phyloP scores from a whole-genome alignment of 1,284 basidiomycete genomes.

The Ceratobasidium sp. region DNA sequence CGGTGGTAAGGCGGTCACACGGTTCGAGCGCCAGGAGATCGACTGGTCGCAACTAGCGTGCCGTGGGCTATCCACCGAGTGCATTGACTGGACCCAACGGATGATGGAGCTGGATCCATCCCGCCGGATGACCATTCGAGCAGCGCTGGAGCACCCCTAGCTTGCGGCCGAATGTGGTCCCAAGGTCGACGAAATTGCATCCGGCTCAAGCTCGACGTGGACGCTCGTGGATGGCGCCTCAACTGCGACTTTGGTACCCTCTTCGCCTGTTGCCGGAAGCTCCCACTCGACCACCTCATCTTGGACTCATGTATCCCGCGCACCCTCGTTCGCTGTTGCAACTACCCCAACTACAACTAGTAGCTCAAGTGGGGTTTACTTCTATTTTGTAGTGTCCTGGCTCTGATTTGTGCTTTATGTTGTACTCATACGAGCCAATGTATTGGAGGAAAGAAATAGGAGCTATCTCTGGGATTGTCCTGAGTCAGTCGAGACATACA shows the following conservation, averaged over 20 bases:
- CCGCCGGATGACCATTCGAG: conserved; percentile 68
- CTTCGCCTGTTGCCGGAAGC: no score
- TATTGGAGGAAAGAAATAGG: no score
- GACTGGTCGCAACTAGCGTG: conserved; percentile 68
- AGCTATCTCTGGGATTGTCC: no score
- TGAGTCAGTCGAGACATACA: no score
- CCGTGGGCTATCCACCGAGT: conserved; percentile 52
- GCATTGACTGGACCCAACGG: conserved; percentile 63
- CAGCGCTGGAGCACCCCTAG: conserved; percentile 77
- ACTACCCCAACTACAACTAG: no score
- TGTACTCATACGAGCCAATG: no score
- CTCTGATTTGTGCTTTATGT: no score
- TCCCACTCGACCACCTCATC: no score
- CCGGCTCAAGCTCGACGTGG: conserved; percentile 19
- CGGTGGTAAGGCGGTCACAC: conserved; percentile 63
- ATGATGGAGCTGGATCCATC: conserved; percentile 68
- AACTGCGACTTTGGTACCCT: not conserved
- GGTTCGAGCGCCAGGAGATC: conserved; percentile 66
- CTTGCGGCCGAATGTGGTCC: conserved; percentile 56
- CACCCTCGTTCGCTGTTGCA: no score
- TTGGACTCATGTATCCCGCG: no score
- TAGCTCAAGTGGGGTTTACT: no score
- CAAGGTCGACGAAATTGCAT: not conserved
- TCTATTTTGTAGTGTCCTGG: no score
- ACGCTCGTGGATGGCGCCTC: conserved; percentile 15